A percentile compares a stretch with the other conserved stretches of the same genome.
phyloP scores from a whole-genome alignment of 2,329 filamentous ascomycete species.

The Apiospora aurea region DNA sequence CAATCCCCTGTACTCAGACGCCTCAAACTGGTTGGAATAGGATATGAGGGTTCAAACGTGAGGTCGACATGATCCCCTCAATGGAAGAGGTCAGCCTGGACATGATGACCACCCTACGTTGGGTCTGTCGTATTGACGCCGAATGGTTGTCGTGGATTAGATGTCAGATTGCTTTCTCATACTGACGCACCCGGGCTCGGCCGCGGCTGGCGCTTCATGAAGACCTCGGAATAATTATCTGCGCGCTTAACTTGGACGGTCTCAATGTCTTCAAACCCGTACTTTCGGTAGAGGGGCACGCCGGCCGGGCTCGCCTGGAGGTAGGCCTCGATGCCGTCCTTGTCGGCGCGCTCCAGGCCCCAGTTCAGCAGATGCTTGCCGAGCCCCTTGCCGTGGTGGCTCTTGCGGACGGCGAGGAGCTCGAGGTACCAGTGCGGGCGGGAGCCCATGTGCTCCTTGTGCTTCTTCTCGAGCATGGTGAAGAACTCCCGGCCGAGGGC shows the following conservation, averaged over 20 bases:
- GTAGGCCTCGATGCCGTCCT: slow-evolving; percentile 52
- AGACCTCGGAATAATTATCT: slow-evolving; percentile 10
- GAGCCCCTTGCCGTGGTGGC: slow-evolving; percentile 54
- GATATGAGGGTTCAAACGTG: background rate
- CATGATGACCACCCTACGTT: background rate
- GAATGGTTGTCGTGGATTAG: background rate
- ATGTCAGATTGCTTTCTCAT: background rate
- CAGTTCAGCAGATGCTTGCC: slow-evolving; percentile 53
- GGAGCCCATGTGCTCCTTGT: slow-evolving; percentile 47
- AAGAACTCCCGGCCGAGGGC: slow-evolving; percentile 45
- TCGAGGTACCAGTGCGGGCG: slow-evolving; percentile 58
- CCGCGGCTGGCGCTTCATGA: slow-evolving; percentile 5
- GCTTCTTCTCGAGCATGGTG: slow-evolving; percentile 43
- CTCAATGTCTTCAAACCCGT: slow-evolving; percentile 49
- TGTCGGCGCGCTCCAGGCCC: slow-evolving; percentile 55
- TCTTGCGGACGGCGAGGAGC: slow-evolving; percentile 51
- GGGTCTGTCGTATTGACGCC: background rate
- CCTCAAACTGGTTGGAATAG: too few species aligned
- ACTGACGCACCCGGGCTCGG: background rate
- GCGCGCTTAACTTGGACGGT: background rate
- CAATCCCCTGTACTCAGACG: background rate
- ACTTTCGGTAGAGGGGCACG: slow-evolving; percentile 53
- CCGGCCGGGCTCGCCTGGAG: slow-evolving; percentile 59
- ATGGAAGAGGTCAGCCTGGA: background rate
- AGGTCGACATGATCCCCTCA: background rate